phyloP scores from a whole-genome alignment of 1,284 basidiomycete species.

The Sporisorium sorghi region DNA sequence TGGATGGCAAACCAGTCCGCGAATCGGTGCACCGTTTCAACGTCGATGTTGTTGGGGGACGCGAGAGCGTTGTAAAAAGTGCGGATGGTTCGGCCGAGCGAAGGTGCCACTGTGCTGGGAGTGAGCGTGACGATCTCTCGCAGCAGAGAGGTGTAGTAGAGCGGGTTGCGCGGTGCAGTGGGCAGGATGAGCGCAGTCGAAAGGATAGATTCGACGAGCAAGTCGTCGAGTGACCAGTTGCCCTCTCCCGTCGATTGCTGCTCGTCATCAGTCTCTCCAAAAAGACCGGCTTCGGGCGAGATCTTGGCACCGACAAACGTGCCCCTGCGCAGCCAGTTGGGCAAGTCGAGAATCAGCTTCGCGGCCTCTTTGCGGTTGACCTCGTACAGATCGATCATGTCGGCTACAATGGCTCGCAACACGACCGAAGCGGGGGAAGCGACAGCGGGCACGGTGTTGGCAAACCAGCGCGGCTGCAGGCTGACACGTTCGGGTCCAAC shows the following conservation, averaged over 20 bases:
- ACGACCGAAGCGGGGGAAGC: constrained; percentile 81
- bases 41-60: constrained; percentile 74
- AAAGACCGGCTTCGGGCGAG: constrained; percentile 53
- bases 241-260: constrained; percentile 62
- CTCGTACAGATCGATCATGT: constrained; percentile 90
- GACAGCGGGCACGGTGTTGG: constrained; percentile 76
- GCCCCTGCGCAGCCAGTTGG: constrained; percentile 83
- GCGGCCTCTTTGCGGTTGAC: constrained; percentile 96
- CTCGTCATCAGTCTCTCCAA: constrained; percentile 56
- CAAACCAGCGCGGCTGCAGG: constrained; percentile 61
- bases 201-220: constrained; percentile 75
- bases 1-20: constrained; percentile 96
- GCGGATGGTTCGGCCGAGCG: constrained; percentile 93
- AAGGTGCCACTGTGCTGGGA: constrained; percentile 90
- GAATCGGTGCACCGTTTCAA: constrained; percentile 82
- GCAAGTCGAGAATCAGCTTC: constrained; percentile 84
- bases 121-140: constrained; percentile 93
- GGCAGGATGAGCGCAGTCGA: constrained; percentile 83
- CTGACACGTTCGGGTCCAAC: constrained; percentile 52
- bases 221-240: constrained; percentile 62
- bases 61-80: constrained; percentile 76
- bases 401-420: constrained; percentile 81
- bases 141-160: constrained; percentile 87
- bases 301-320: constrained; percentile 73
- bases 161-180: constrained; percentile 78